Conservation (phyloP, 306 rosid species). For the Trifolium subterraneum region DNA sequence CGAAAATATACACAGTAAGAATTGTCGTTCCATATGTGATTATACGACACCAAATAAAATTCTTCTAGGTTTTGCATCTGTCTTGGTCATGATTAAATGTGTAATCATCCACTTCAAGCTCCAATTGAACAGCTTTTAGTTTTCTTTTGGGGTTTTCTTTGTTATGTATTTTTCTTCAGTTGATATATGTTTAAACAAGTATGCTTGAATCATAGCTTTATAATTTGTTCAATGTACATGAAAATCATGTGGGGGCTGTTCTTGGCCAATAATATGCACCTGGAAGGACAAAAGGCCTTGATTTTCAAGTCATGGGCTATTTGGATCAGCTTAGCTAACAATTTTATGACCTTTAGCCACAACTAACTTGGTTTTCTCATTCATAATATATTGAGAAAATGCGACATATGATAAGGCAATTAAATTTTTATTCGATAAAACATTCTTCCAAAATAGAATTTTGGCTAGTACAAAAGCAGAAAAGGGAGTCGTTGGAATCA, state of each 20-base stretch:
- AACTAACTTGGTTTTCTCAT: too few species aligned
- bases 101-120: slow-evolving; percentile 1
- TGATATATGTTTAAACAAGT: not conserved
- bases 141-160: not conserved
- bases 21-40: not conserved
- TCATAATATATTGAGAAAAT: too few species aligned
- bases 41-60: slow-evolving; percentile 3
- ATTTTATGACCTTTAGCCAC: too few species aligned
- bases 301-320: too few species aligned
- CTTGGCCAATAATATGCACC: not conserved
- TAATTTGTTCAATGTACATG: not conserved
- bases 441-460: too few species aligned
- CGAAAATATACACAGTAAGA: slow-evolving; percentile 2
- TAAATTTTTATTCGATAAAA: too few species aligned
- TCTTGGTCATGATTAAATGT: slow-evolving; percentile 8
- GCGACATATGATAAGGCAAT: too few species aligned
- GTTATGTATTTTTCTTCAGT: not conserved
- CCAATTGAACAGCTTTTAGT: slow-evolving; percentile 6
- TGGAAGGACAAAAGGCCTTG: too few species aligned
- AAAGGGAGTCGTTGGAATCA: not conserved
- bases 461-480: too few species aligned
- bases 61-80: not conserved
- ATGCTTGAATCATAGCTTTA: not conserved
- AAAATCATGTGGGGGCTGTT: not conserved
- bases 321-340: too few species aligned